Conservation (phyloP, 192 early-diverging fungal genomes). For the Podila horticola region DNA sequence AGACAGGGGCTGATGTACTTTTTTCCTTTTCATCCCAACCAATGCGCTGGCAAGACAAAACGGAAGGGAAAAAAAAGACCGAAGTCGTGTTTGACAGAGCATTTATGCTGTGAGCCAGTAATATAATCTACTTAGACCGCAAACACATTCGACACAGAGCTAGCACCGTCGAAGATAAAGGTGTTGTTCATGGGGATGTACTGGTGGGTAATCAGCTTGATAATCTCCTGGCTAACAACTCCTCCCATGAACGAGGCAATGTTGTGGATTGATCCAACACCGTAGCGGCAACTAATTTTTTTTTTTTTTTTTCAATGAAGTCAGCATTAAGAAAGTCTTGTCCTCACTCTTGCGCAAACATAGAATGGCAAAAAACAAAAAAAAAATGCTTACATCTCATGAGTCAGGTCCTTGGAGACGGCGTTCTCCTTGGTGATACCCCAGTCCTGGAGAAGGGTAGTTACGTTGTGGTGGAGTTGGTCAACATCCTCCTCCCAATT, state of each 20-base stretch:
- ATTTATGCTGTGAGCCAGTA: too few species aligned
- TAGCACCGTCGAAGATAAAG: constrained; percentile 85
- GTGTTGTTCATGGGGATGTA: constrained; percentile 94
- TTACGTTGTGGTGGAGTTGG: constrained; percentile 59
- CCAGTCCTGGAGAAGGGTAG: constrained; percentile 52
- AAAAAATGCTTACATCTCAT: constrained; percentile 69
- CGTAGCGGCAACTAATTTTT: constrained; percentile 66
- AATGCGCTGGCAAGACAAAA: too few species aligned
- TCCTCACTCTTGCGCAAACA: background rate
- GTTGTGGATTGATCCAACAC: constrained; percentile 81
- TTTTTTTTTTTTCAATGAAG: background rate
- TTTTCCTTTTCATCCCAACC: background rate
- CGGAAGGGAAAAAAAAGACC: too few species aligned
- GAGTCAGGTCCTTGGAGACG: constrained; percentile 65
- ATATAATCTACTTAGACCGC: constrained; percentile 26
- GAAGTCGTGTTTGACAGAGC: too few species aligned
- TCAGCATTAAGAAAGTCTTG: too few species aligned
- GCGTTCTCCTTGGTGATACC: constrained; percentile 33
- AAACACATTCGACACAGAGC: constrained; percentile 61
- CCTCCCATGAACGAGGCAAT: constrained; percentile 90
- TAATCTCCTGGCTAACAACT: constrained; percentile 90
- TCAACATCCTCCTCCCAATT: constrained; percentile 65
- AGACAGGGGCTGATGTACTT: background rate
- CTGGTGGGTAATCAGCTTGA: constrained; percentile 96
- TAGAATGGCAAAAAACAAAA: background rate